These are phyloP conservation scores for Fusarium buharicum DNA, from an alignment of 2,329 filamentous ascomycete genomes.

Conservation along the genomic window DNA sequence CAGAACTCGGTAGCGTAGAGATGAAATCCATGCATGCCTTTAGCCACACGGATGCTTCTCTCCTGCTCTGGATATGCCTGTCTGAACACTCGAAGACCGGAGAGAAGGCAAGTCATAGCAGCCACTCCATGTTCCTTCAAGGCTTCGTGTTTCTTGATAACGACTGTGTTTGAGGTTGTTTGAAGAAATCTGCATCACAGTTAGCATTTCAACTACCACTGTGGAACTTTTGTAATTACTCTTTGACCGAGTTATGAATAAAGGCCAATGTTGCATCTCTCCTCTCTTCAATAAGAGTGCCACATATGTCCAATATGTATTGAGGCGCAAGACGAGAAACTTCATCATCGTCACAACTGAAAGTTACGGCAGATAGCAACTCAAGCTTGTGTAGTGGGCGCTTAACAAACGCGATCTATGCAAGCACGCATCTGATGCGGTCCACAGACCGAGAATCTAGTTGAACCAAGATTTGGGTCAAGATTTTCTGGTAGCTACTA, in stretches of 20 bases:
- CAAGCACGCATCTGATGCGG: constrained; percentile 14
- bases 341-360: not conserved
- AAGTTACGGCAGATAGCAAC: constrained; percentile 20
- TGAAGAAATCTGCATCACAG: constrained; percentile 8
- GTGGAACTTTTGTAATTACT: not conserved
- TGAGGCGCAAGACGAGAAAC: constrained; percentile 1
- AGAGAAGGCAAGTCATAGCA: constrained; percentile 18
- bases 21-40: constrained; percentile 22
- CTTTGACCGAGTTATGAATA: constrained; percentile 31
- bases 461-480: constrained; percentile 14
- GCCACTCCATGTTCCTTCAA: constrained; percentile 13
- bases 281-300: constrained; percentile 12
- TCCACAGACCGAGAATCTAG: constrained; percentile 13
- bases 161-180: not conserved
- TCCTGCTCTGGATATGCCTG: not conserved
- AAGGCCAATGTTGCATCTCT: constrained; percentile 16
- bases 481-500: constrained; percentile 17
- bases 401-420: constrained; percentile 27
- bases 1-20: constrained; percentile 31
- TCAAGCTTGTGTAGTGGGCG: constrained; percentile 16
- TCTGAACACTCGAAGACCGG: constrained; percentile 1
- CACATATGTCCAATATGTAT: constrained; percentile 8
- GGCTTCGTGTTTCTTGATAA: not conserved
- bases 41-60: not conserved
- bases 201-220: not conserved